Percentiles rank a stretch among this genome's conserved stretches.
Evolutionary conservation across 768 basidiomycete species (phyloP).

Genomic region (Lanmaoa pseudosensibilis): DNA sequence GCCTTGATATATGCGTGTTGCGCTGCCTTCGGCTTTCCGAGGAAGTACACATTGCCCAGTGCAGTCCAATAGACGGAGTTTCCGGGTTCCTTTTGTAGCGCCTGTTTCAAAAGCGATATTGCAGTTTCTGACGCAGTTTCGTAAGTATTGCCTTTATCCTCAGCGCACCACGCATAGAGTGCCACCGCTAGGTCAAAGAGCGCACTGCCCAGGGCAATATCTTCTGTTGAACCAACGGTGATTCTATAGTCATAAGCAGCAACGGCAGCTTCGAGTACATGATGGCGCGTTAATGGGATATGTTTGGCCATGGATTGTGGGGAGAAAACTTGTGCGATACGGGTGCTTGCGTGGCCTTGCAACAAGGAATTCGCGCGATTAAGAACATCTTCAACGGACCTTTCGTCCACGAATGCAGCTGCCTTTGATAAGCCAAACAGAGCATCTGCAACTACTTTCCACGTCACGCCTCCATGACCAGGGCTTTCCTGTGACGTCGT

Average conservation of each 20-base stretch:
- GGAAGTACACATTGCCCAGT: conserved; percentile 72
- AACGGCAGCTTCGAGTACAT: conserved; percentile 52
- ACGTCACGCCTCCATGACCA: conserved; percentile 70
- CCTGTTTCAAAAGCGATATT: conserved; percentile 59
- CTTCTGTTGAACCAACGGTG: conserved; percentile 54
- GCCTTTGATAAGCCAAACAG: conserved; percentile 62
- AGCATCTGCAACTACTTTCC: conserved; percentile 85
- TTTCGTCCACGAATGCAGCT: conserved; percentile 49
- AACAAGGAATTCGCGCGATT: conserved; percentile 39
- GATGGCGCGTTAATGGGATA: conserved; percentile 30
- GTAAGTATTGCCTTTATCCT: conserved; percentile 20
- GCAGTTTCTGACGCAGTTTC: conserved; percentile 42
- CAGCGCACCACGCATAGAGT: conserved; percentile 49
- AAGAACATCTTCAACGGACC: conserved; percentile 36
- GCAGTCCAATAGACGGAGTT: conserved; percentile 82
- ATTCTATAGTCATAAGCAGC: conserved; percentile 62
- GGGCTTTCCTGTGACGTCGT: conserved; percentile 48
- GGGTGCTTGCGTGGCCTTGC: conserved; percentile 40
- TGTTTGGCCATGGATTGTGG: conserved; percentile 28
- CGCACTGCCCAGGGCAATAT: conserved; percentile 51
- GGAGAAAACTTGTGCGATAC: conserved; percentile 43
- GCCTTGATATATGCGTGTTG: conserved; percentile 94
- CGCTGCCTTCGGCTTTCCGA: conserved; percentile 64
- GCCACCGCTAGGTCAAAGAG: conserved; percentile 75
- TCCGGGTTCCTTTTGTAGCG: conserved; percentile 68